These are phyloP conservation scores for Zopfochytrium polystomum DNA, from an alignment of 371 early-diverging fungal species.

Conservation along the genomic window DNA sequence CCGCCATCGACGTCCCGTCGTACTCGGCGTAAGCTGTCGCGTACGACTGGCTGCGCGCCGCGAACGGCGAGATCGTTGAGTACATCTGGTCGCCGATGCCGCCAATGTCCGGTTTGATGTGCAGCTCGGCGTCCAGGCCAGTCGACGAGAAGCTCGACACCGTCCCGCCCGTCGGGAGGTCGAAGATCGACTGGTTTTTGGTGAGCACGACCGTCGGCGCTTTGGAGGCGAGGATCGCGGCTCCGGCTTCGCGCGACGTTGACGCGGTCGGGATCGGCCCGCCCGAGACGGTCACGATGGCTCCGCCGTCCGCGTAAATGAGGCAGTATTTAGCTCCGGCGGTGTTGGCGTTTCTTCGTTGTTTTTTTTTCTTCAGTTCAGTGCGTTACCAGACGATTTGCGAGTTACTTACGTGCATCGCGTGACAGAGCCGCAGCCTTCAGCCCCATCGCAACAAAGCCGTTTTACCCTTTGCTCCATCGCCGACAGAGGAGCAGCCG, in stretches of 20 bases:
- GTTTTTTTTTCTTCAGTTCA: no score
- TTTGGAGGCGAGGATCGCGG: slow-evolving; percentile 15
- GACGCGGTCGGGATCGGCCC: slow-evolving; percentile 11
- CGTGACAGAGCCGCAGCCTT: slow-evolving; percentile 3
- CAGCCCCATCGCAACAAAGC: slow-evolving; percentile 12
- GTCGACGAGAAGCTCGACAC: slow-evolving; percentile 44
- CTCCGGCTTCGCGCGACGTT: slow-evolving; percentile 12
- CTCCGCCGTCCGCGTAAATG: slow-evolving; percentile 19
- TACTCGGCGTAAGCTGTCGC: slow-evolving; percentile 13
- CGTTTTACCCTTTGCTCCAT: slow-evolving; percentile 13
- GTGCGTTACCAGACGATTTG: no score
- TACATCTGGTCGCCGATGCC: slow-evolving; percentile 29
- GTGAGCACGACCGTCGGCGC: background rate
- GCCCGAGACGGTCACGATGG: background rate
- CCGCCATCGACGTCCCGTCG: slow-evolving; percentile 53
- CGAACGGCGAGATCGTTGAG: slow-evolving; percentile 19
- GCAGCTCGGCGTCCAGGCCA: no score
- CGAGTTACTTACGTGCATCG: slow-evolving; percentile 17
- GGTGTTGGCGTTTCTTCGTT: no score
- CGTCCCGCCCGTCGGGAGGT: slow-evolving; percentile 30
- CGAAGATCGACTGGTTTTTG: background rate
- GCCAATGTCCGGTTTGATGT: slow-evolving; percentile 33
- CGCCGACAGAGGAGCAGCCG: background rate
- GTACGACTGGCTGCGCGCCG: background rate
- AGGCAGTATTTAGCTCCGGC: slow-evolving; percentile 34